phyloP scores from a whole-genome alignment of 306 rosid species.

The Rosa lucieae region DNA sequence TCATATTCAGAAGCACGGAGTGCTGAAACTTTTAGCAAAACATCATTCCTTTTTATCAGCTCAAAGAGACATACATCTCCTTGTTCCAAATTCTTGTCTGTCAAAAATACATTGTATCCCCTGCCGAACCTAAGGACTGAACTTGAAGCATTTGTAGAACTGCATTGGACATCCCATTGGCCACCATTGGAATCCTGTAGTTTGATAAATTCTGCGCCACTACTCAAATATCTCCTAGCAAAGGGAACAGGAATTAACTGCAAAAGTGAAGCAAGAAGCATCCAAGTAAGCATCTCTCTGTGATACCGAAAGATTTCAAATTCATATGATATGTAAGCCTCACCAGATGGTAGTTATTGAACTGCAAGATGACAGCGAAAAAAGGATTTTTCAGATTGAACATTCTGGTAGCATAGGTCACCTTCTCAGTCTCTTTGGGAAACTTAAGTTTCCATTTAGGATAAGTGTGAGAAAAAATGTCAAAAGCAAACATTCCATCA shows the following conservation, averaged over 20 bases:
- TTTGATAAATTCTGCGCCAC: not conserved
- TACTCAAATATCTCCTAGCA: conserved; percentile 19
- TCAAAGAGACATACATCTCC: conserved; percentile 37
- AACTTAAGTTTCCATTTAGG: not conserved
- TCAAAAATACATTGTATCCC: conserved; percentile 27
- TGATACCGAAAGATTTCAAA: not conserved
- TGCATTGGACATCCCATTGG: conserved; percentile 19
- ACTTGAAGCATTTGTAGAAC: not conserved
- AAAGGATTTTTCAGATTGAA: conserved; percentile 22
- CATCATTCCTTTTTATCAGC: conserved; percentile 22
- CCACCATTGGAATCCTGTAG: conserved; percentile 25
- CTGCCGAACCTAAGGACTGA: not conserved
- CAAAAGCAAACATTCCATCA: not conserved
- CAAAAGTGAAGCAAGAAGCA: not conserved
- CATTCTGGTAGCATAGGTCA: conserved; percentile 3
- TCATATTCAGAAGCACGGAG: conserved; percentile 7
- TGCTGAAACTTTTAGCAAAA: conserved; percentile 22
- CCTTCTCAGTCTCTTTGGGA: not conserved
- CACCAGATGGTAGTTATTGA: conserved; percentile 10
- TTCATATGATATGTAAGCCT: not conserved
- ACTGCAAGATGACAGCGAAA: not conserved
- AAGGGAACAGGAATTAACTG: conserved; percentile 32
- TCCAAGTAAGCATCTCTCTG: not conserved
- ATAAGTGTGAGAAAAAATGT: not conserved
- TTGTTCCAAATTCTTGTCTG: not conserved